A percentile compares a stretch with the other conserved stretches of the same genome.
Conservation (phyloP, 2,329 filamentous ascomycete genomes). For the Ceratocystis albifundus region DNA sequence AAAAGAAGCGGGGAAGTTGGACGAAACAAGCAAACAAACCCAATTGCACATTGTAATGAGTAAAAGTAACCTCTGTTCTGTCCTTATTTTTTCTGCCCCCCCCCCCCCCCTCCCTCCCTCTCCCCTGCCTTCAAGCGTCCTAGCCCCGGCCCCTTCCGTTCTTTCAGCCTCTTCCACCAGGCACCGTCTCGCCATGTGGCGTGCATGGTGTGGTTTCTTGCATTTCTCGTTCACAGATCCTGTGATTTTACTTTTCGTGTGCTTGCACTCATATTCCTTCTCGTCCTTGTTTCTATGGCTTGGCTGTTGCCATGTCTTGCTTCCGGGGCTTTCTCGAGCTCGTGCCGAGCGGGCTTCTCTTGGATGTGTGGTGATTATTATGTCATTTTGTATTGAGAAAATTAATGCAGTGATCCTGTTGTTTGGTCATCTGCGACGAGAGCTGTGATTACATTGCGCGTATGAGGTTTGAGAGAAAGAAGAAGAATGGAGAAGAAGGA, state of each 20-base stretch:
- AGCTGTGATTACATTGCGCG: neutral
- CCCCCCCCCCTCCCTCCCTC: neutral
- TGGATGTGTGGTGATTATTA: constrained; percentile 4
- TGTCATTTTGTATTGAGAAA: constrained; percentile 3
- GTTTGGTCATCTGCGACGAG: constrained; percentile 4
- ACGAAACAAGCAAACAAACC: neutral
- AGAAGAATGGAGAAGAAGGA: neutral
- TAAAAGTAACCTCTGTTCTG: neutral
- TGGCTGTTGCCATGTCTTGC: neutral
- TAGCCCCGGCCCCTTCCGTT: constrained; percentile 8
- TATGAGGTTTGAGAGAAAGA: neutral
- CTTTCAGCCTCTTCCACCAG: constrained; percentile 8
- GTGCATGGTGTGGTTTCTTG: constrained; percentile 11
- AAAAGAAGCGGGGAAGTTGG: neutral
- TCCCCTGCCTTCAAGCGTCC: neutral
- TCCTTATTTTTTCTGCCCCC: neutral
- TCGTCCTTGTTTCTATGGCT: neutral
- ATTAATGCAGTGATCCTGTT: neutral
- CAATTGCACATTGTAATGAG: neutral
- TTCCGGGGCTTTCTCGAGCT: constrained; percentile 2
- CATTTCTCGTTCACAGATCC: constrained; percentile 13
- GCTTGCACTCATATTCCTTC: neutral
- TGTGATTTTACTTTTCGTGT: constrained; percentile 3
- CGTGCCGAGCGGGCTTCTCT: neutral
- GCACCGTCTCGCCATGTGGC: constrained; percentile 9